Evolutionary conservation across 2,329 filamentous ascomycete genomes (phyloP).

Genomic region (Rhexocercosporidium sp.): DNA sequence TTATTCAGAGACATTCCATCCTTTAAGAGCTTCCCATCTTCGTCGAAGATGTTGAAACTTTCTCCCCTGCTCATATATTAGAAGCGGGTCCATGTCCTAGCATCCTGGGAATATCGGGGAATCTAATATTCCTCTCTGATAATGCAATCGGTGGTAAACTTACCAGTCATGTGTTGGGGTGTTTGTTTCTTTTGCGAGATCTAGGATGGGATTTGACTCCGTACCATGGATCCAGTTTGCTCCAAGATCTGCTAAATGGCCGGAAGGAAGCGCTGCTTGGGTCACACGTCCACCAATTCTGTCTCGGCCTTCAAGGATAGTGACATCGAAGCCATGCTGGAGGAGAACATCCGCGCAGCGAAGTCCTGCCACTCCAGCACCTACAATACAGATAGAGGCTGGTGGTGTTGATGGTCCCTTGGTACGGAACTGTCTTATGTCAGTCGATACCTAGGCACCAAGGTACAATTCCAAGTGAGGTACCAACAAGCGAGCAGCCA

Average conservation of each 20-base stretch:
- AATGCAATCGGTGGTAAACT: not conserved
- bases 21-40: conserved; percentile 44
- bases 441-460: not conserved
- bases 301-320: conserved; percentile 61
- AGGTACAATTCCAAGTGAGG: not conserved
- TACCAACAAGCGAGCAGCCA: not conserved
- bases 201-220: conserved; percentile 54
- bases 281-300: conserved; percentile 55
- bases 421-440: not conserved
- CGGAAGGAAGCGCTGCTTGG: conserved; percentile 36
- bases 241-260: conserved; percentile 36
- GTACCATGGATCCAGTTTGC: conserved; percentile 44
- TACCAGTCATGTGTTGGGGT: conserved; percentile 50
- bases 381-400: conserved; percentile 50
- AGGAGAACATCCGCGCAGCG: conserved; percentile 61
- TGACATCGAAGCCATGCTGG: conserved; percentile 57
- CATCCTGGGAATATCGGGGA: not conserved
- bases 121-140: not conserved
- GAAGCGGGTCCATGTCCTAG: not conserved
- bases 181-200: conserved; percentile 55
- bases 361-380: conserved; percentile 61
- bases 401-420: not conserved
- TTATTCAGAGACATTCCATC: conserved; percentile 34
- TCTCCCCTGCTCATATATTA: conserved; percentile 44
- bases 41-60: conserved; percentile 50